Evolutionary conservation across 176 grass and related monocot species (phyloP).

Genomic region (Cymbopogon citratus): DNA sequence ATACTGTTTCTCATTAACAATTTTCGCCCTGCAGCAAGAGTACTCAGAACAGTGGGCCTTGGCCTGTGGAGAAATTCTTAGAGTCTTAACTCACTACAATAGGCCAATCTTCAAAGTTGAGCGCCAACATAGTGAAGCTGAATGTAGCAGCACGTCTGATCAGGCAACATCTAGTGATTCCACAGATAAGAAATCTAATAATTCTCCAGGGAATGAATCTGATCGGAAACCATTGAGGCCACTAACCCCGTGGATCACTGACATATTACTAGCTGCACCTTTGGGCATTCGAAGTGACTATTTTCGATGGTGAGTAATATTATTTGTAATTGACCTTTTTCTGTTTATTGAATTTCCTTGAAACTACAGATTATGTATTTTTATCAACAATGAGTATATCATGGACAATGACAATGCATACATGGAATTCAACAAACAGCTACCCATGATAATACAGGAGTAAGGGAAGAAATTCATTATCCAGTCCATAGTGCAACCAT

Average conservation of each 20-base stretch:
- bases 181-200: constrained; percentile 35
- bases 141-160: constrained; percentile 50
- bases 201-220: constrained; percentile 60
- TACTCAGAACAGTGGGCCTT: constrained; percentile 98
- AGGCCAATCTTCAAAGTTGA: constrained; percentile 88
- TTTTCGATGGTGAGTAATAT: constrained; percentile 82
- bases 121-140: constrained; percentile 44
- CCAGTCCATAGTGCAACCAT: not conserved
- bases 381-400: not conserved
- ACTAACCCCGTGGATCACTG: constrained; percentile 93
- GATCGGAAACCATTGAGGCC: constrained; percentile 82
- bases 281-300: constrained; percentile 99
- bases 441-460: not conserved
- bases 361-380: not conserved
- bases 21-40: constrained; percentile 60
- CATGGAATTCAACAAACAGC: not conserved
- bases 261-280: constrained; percentile 90
- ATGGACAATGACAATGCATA: not conserved
- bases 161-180: constrained; percentile 62
- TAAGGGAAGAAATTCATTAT: not conserved
- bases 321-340: not conserved
- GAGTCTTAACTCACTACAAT: constrained; percentile 97
- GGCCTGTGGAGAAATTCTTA: constrained; percentile 96
- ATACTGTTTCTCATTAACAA: constrained; percentile 11
- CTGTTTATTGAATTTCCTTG: not conserved